These are phyloP conservation scores for Cordia subcordata DNA, from an alignment of 257 asterid genomes.

Conservation along the genomic window DNA sequence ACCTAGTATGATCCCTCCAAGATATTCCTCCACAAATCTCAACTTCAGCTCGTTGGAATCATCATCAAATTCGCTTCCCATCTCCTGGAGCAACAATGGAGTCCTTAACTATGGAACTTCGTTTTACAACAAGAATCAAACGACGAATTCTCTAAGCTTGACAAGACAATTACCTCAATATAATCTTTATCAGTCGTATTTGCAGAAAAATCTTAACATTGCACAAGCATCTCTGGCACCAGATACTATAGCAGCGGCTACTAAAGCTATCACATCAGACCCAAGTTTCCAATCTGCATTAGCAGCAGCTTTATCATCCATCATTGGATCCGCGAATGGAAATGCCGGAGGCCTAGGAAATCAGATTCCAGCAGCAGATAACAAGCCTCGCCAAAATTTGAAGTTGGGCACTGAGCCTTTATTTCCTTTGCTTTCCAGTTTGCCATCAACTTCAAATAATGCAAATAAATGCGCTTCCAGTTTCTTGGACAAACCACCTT, in stretches of 20 bases:
- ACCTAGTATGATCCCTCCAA: constrained; percentile 23
- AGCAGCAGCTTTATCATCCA: constrained; percentile 82
- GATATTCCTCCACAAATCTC: constrained; percentile 65
- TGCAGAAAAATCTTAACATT: constrained; percentile 31
- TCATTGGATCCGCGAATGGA: constrained; percentile 39
- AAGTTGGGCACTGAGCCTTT: constrained; percentile 24
- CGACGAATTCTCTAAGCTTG: constrained; percentile 38
- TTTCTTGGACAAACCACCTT: constrained; percentile 15
- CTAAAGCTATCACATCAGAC: constrained; percentile 79
- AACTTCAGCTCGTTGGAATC: constrained; percentile 71
- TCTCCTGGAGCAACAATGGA: constrained; percentile 58
- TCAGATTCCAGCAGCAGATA: constrained; percentile 27
- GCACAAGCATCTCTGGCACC: constrained; percentile 37
- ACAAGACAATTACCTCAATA: constrained; percentile 51
- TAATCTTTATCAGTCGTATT: constrained; percentile 42
- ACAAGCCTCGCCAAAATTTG: constrained; percentile 14
- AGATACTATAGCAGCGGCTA: constrained; percentile 88
- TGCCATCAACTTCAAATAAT: constrained; percentile 50
- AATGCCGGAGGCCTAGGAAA: constrained; percentile 8
- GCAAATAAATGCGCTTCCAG: constrained; percentile 33
- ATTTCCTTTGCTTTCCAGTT: constrained; percentile 55
- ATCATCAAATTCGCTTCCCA: constrained; percentile 54
- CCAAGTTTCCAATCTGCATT: constrained; percentile 83
- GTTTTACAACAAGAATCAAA: constrained; percentile 32
- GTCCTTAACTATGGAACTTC: constrained; percentile 30